These are phyloP conservation scores for Cephalotrichum gorgonifer DNA, from an alignment of 2,329 filamentous ascomycete species.

Conservation along the genomic window DNA sequence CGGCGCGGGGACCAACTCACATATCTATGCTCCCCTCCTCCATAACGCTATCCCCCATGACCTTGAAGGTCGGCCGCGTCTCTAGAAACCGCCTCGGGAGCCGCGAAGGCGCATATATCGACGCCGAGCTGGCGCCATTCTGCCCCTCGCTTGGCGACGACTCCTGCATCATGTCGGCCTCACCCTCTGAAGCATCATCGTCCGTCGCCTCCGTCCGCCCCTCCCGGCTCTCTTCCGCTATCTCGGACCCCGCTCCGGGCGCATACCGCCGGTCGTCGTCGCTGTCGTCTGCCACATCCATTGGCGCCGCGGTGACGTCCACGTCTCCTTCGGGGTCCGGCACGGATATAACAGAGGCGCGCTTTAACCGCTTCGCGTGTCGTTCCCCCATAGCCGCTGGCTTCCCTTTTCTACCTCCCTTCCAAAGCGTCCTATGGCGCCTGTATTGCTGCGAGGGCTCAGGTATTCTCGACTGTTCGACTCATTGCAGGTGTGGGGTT, in stretches of 20 bases:
- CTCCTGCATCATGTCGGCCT: background rate
- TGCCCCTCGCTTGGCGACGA: background rate
- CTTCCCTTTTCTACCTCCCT: background rate
- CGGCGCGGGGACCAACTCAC: constrained; percentile 5
- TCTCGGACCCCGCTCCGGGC: background rate
- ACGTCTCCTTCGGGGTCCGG: no score
- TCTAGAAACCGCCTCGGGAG: background rate
- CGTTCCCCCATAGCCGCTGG: background rate
- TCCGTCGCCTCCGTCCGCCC: background rate
- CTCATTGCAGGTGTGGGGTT: no score
- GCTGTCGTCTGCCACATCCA: no score
- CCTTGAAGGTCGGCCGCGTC: background rate
- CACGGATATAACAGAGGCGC: background rate
- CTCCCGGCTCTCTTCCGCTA: background rate
- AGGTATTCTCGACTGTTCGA: no score
- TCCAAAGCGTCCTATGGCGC: background rate
- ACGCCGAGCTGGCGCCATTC: background rate
- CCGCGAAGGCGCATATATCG: constrained; percentile 1
- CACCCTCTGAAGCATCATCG: background rate
- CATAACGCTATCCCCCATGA: constrained; percentile 3
- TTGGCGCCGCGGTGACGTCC: no score
- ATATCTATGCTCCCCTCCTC: constrained; percentile 7
- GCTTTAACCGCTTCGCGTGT: background rate
- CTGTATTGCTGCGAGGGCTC: background rate
- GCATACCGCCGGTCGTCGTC: background rate